Evolutionary conservation across 75 land plant genomes (phyloP).

Genomic region (Cryptomeria japonica): DNA sequence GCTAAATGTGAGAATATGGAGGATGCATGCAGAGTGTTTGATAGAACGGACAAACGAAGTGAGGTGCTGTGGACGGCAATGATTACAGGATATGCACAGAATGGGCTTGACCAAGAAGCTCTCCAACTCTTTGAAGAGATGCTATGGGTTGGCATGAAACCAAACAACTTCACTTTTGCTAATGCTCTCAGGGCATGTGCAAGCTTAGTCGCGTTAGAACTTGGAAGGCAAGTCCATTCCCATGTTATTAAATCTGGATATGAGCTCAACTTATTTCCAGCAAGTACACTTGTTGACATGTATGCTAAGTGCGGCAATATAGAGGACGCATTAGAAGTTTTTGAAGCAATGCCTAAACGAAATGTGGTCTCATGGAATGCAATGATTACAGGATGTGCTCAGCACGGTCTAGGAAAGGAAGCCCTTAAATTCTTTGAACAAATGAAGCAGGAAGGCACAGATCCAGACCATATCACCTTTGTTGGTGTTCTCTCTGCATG

Average conservation of each 20-base stretch:
- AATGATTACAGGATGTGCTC: slow-evolving; percentile 15
- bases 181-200: slow-evolving; percentile 37
- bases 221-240: slow-evolving; percentile 52
- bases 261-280: not conserved
- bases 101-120: slow-evolving; percentile 26
- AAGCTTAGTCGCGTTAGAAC: slow-evolving; percentile 22
- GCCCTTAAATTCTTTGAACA: slow-evolving; percentile 5
- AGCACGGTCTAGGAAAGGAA: not conserved
- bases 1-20: slow-evolving; percentile 26
- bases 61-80: slow-evolving; percentile 26
- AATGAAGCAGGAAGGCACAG: slow-evolving; percentile 1
- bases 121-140: slow-evolving; percentile 16
- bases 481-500: slow-evolving; percentile 19
- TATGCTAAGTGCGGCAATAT: slow-evolving; percentile 18
- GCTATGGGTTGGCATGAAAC: slow-evolving; percentile 13
- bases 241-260: slow-evolving; percentile 21
- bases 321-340: not conserved
- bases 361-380: slow-evolving; percentile 18
- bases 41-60: slow-evolving; percentile 30
- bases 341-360: not conserved
- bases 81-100: slow-evolving; percentile 29
- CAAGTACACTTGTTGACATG: slow-evolving; percentile 7
- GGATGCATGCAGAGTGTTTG: slow-evolving; percentile 33
- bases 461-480: slow-evolving; percentile 9
- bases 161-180: slow-evolving; percentile 21